phyloP scores from a whole-genome alignment of 306 rosid species.

The Echinosophora koreensis region DNA sequence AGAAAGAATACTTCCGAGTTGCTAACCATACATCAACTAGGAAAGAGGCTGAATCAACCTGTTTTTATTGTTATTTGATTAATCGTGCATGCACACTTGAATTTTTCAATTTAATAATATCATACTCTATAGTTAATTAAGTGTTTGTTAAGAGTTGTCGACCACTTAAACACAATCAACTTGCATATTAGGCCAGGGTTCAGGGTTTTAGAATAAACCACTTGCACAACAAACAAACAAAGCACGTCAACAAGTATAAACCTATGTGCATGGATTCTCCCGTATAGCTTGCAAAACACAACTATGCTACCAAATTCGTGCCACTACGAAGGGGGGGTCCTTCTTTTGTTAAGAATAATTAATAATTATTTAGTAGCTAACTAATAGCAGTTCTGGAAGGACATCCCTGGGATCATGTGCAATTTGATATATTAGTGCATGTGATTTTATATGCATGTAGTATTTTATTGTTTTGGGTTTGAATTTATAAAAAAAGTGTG shows the following conservation, averaged over 20 bases:
- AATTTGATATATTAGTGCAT: not conserved
- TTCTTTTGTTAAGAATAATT: not conserved
- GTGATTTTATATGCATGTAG: not conserved
- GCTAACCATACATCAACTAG: constrained; percentile 11
- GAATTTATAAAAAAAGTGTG: not conserved
- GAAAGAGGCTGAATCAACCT: not conserved
- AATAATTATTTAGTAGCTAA: not conserved
- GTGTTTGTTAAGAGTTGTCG: constrained; percentile 11
- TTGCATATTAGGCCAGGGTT: constrained; percentile 5
- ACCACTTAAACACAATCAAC: not conserved
- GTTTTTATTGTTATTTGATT: not conserved
- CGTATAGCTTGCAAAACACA: constrained; percentile 43
- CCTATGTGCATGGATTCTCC: constrained; percentile 33
- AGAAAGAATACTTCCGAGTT: not conserved
- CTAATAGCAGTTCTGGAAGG: not conserved
- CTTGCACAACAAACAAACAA: constrained; percentile 39
- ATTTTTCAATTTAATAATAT: not conserved
- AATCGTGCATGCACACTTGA: not conserved
- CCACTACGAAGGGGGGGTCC: not conserved
- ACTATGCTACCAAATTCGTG: constrained; percentile 37
- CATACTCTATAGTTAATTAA: not conserved
- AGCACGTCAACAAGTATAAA: not conserved
- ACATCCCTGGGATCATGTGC: constrained; percentile 37
- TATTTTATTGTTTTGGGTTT: not conserved
- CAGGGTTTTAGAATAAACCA: constrained; percentile 35